These are phyloP conservation scores for Calonectria honghensis DNA, from an alignment of 2,329 filamentous ascomycete species.

Conservation along the genomic window DNA sequence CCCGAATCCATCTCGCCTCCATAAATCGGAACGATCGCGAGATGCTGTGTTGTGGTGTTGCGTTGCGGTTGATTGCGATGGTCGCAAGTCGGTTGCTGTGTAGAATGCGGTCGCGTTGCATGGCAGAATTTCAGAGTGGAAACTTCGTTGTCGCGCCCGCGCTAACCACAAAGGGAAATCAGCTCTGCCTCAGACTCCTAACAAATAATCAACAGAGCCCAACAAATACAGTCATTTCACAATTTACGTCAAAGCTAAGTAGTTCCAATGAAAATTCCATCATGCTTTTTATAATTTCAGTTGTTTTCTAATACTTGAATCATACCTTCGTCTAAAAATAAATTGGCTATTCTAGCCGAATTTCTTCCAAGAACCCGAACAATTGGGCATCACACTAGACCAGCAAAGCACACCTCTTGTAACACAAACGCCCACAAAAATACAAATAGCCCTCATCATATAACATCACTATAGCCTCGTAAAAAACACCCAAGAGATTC, in stretches of 20 bases:
- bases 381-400: conserved; percentile 17
- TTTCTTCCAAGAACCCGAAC: conserved; percentile 29
- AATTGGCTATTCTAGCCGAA: conserved; percentile 26
- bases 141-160: conserved; percentile 52
- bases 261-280: background rate
- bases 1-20: conserved; percentile 81
- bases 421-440: conserved; percentile 58
- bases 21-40: conserved; percentile 63
- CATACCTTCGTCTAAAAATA: conserved; percentile 13
- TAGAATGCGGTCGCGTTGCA: conserved; percentile 56
- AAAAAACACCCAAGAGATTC: conserved; percentile 7
- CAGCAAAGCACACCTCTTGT: conserved; percentile 35
- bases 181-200: conserved; percentile 52
- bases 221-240: background rate
- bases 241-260: background rate
- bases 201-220: background rate
- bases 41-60: conserved; percentile 40
- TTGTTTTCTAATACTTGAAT: background rate
- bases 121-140: conserved; percentile 59
- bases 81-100: conserved; percentile 54
- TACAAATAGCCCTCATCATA: conserved; percentile 51
- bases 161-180: conserved; percentile 62
- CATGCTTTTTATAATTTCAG: background rate
- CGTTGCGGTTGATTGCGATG: conserved; percentile 45
- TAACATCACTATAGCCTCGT: conserved; percentile 48